Evolutionary conservation across 176 grass and related monocot species (phyloP).

Genomic region (Oryza brachyantha): DNA sequence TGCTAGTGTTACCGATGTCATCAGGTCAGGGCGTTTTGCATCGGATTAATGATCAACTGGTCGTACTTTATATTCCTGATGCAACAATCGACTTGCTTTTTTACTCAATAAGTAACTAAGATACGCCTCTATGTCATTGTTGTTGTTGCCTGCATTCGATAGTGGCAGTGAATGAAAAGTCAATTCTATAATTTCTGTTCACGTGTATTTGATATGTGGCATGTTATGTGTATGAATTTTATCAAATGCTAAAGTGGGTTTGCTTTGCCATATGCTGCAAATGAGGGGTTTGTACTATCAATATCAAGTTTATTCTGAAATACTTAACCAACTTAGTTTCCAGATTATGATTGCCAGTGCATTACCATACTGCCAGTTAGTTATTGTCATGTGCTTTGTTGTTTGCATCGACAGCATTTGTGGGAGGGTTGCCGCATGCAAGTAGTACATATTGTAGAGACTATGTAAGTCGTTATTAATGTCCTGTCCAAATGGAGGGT

Average conservation of each 20-base stretch:
- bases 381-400: neutral
- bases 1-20: neutral
- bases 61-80: neutral
- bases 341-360: neutral
- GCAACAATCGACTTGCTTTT: neutral
- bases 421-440: neutral
- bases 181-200: neutral
- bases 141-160: neutral
- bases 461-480: neutral
- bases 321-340: slow-evolving; percentile 9
- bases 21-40: neutral
- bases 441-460: neutral
- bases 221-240: neutral
- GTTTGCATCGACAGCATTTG: neutral
- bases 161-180: neutral
- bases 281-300: neutral
- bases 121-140: neutral
- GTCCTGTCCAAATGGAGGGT: neutral
- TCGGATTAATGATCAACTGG: neutral
- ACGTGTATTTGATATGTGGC: neutral
- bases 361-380: neutral
- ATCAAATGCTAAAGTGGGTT: neutral
- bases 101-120: neutral
- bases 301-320: slow-evolving; percentile 6
- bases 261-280: neutral